phyloP scores from a whole-genome alignment of 257 asterid genomes.

The Plantago elongata region DNA sequence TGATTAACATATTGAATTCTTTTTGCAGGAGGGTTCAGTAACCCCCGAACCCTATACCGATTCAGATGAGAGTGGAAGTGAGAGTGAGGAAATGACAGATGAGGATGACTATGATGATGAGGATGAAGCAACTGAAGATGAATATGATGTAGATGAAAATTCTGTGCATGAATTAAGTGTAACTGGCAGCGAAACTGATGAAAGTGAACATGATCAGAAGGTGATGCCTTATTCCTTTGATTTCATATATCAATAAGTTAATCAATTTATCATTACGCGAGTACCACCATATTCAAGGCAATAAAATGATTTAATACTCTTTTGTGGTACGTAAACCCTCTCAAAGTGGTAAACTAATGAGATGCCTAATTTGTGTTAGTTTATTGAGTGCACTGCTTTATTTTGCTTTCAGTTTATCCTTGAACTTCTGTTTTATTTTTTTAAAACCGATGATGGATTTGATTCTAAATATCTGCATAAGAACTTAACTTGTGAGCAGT shows the following conservation, averaged over 20 bases:
- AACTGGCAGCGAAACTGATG: constrained; percentile 40
- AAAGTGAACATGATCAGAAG: constrained; percentile 33
- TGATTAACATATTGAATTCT: constrained; percentile 9
- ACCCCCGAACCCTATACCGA: constrained; percentile 84
- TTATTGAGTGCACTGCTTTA: constrained; percentile 6
- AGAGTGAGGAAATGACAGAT: constrained; percentile 81
- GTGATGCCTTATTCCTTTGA: constrained; percentile 33
- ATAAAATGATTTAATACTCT: constrained; percentile 5
- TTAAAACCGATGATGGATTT: neutral
- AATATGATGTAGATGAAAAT: constrained; percentile 42
- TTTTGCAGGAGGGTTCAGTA: constrained; percentile 62
- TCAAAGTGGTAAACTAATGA: neutral
- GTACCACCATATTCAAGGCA: constrained; percentile 8
- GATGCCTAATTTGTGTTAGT: constrained; percentile 6
- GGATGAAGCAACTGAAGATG: constrained; percentile 41
- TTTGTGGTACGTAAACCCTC: neutral
- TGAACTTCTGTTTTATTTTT: neutral
- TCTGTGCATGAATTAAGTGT: constrained; percentile 49
- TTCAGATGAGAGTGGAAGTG: constrained; percentile 83
- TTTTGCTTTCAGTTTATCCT: constrained; percentile 5
- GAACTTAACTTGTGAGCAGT: neutral
- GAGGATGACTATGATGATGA: constrained; percentile 61
- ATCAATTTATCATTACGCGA: constrained; percentile 8
- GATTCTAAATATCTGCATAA: neutral
- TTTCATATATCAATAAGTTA: constrained; percentile 8